Evolutionary conservation across 768 basidiomycete species (phyloP).

Genomic region (Boletus vinaceobasis): DNA sequence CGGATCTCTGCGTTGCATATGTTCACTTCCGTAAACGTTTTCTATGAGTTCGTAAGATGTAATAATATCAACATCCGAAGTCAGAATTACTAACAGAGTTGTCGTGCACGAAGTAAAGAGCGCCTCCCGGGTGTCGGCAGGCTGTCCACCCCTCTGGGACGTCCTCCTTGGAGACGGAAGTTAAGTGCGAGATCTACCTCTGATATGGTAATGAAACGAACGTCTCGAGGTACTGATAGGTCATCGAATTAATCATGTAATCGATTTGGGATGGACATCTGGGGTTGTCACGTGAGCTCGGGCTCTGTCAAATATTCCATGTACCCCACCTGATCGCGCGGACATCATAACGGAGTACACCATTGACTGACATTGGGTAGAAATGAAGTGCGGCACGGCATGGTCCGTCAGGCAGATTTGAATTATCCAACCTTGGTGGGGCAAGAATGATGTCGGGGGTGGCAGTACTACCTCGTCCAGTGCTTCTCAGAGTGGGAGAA

Average conservation of each 20-base stretch:
- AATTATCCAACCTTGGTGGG: constrained; percentile 1
- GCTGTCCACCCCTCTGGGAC: constrained; percentile 42
- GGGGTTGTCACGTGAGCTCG: neutral
- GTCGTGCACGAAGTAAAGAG: constrained; percentile 52
- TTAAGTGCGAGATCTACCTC: neutral
- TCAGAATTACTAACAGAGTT: constrained; percentile 36
- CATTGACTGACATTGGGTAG: constrained; percentile 11
- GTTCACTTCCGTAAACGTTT: constrained; percentile 54
- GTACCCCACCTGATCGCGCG: constrained; percentile 11
- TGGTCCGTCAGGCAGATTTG: constrained; percentile 7
- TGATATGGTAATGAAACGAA: constrained; percentile 10
- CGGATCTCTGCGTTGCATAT: constrained; percentile 39
- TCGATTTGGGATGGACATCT: neutral
- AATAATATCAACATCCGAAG: neutral
- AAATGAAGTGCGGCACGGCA: constrained; percentile 1
- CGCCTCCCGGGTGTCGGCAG: constrained; percentile 58
- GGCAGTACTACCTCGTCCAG: neutral
- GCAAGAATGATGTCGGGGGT: neutral
- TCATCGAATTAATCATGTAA: constrained; percentile 15
- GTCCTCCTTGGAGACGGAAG: constrained; percentile 1
- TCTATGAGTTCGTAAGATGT: constrained; percentile 33
- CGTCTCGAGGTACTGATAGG: constrained; percentile 16
- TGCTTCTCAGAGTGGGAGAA: neutral
- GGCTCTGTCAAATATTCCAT: neutral
- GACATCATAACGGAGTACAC: constrained; percentile 5